Evolutionary conservation across 176 grass and related monocot genomes (phyloP).

Genomic region (Olyra latifolia): DNA sequence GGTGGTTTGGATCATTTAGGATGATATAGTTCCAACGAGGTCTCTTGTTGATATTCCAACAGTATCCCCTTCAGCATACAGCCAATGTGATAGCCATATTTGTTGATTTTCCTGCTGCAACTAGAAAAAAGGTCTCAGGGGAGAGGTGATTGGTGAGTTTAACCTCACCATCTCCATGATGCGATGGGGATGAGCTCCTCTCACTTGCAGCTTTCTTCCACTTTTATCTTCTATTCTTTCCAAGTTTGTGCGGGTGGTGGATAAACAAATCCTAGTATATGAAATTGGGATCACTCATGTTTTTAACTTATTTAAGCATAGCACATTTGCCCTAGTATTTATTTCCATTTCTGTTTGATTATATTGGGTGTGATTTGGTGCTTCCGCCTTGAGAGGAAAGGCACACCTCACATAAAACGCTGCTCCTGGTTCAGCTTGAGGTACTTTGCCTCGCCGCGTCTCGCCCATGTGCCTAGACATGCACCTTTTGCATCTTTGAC

Average conservation of each 20-base stretch:
- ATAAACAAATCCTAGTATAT: background rate
- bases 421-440: background rate
- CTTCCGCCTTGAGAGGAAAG: background rate
- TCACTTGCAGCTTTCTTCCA: background rate
- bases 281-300: background rate
- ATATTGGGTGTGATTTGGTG: background rate
- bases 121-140: background rate
- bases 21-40: background rate
- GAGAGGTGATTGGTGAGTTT: background rate
- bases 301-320: background rate
- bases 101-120: background rate
- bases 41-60: conserved; percentile 1
- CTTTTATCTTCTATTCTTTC: background rate
- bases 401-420: background rate
- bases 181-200: background rate
- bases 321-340: background rate
- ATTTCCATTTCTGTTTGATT: background rate
- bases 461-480: background rate
- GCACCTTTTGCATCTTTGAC: background rate
- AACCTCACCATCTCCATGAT: background rate
- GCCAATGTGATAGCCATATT: background rate
- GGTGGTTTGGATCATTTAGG: conserved; percentile 6
- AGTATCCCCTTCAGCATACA: background rate
- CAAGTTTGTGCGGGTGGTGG: background rate
- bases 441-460: background rate